These are phyloP conservation scores for Claviceps digitariae DNA, from an alignment of 2,329 filamentous ascomycete genomes.

Conservation along the genomic window DNA sequence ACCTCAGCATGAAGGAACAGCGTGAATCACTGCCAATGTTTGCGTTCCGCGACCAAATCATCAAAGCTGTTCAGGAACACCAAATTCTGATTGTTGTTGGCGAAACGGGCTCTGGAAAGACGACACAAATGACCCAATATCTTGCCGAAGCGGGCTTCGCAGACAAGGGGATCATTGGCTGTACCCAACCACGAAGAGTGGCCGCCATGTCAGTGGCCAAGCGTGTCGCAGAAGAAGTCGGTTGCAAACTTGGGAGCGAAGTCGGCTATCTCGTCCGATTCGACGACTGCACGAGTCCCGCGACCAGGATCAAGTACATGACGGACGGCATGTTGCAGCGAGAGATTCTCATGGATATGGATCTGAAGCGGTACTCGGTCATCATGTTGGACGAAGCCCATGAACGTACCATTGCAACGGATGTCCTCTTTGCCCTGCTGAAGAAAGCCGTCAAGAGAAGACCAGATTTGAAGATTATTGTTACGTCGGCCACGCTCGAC, in stretches of 20 bases:
- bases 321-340: constrained; percentile 96
- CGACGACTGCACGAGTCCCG: constrained; percentile 78
- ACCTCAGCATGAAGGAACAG: constrained; percentile 89
- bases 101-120: constrained; percentile 95
- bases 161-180: constrained; percentile 80
- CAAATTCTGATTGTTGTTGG: constrained; percentile 93
- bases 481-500: constrained; percentile 91
- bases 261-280: constrained; percentile 98
- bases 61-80: constrained; percentile 75
- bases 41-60: constrained; percentile 74
- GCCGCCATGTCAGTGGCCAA: constrained; percentile 97
- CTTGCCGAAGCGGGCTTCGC: constrained; percentile 85
- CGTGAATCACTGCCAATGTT: constrained; percentile 80
- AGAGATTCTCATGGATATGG: constrained; percentile 85
- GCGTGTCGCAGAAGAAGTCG: constrained; percentile 91
- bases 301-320: constrained; percentile 98
- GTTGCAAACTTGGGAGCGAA: constrained; percentile 77
- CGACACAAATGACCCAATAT: constrained; percentile 91
- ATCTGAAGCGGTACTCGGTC: constrained; percentile 79
- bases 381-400: constrained; percentile 99
- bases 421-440: constrained; percentile 84
- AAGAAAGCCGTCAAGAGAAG: constrained; percentile 85
- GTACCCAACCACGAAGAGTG: constrained; percentile 91
- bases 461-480: constrained; percentile 84
- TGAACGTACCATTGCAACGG: constrained; percentile 90